Base-by-base conservation (phyloP, 2,329 filamentous ascomycete species). In the Alternaria sp. region DNA sequence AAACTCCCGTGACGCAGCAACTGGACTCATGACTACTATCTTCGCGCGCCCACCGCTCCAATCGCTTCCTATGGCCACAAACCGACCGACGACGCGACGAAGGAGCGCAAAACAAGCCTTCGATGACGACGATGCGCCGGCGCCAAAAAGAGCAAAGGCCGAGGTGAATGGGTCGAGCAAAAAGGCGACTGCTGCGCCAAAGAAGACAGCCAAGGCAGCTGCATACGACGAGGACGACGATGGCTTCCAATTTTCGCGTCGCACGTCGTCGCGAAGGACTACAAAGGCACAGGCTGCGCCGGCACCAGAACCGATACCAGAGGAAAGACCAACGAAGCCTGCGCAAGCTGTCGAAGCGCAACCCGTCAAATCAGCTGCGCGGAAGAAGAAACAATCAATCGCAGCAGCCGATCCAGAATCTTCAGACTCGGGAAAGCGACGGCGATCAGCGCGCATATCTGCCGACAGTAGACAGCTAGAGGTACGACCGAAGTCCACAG, bases 161-260 rank as follows among this genome's bases (percentile, higher is more conserved):
- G 78, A 80, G 51, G 57, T 74, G 61, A 78, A 75, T 57, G 77
- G 75, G n/a, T 65, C 76, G 42, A 73, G 61, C 54, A 81, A 78
- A 65, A 75, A 70, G 61, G 64, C 67, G 48, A 78, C 74, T 46
- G 69, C 73, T 44, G 72, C 75, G 54, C 64, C 69, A 36, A 79
- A 70, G 66, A 80, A 78, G 69, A 70, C 74, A 39, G 61, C 76
- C 38, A 81, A 78, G 66, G 64, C 69, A 51, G 75, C 77, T 72
- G 81, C 80, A 52, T 82, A 82, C 61, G 78, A 81, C 20, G 81
- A 84, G 67, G 73, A 81, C 34, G 81, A 81, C 55, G 82, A 83
- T 56, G 83, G 77, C 30, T 85, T 85, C 65, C 74, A 79, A 42
- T 85, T 84, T 60, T 78, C 80, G 59, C 81, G 82, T 53, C 73